Evolutionary conservation across 2,329 filamentous ascomycete species (phyloP), one percentile per base, ranked within the genome.

Genomic region (Colletotrichum endophyticum): DNA sequence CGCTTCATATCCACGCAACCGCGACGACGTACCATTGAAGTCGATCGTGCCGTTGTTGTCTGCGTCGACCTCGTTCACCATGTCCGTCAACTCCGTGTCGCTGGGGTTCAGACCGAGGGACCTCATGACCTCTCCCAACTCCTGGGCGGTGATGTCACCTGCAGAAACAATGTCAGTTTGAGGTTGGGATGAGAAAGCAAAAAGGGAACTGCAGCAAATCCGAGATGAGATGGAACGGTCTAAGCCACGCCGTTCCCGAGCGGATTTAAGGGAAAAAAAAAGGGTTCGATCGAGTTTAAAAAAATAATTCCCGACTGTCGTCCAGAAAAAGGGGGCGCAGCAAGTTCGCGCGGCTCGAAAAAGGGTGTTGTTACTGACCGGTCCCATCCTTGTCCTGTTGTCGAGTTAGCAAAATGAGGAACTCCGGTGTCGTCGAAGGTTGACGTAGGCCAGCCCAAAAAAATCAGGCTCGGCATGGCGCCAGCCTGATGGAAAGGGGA

Each of bases 11-110:
- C 12, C 5, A 16, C 6, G 11, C 15, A 63, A 4, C 9, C 12
- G 36, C 36, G 32, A 9, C 19, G 19, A 82, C 91, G 81, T 91
- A 96, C 95, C 95, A 83, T 95, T 95, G 86, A 97, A 97, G 85
- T 97, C 95, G 83, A 97, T 97, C 80, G 95, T 96, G 87, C 95
- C 95, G 84, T 96, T 97, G 91, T 96, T 96, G 88, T 97, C 95
- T 82, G 95, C 95, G 82, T 97, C 95, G 79, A 96, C 95, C 89
- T 97, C 95, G 88, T 97, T 96, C 89, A 97, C 96, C 95, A 97
- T 96, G 84, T 97, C 95, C 88, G 96, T 95, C 80, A 97, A 89
- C 87, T 97, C 95, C 76, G 95, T 96, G 89, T 97, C 95, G 81
- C 94, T 96, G 75, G 95, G 95, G 88, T 97, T 96, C 88, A 97